Base-by-base conservation (phyloP, 1,139 yeast genomes). In the Taphrina pruni region DNA sequence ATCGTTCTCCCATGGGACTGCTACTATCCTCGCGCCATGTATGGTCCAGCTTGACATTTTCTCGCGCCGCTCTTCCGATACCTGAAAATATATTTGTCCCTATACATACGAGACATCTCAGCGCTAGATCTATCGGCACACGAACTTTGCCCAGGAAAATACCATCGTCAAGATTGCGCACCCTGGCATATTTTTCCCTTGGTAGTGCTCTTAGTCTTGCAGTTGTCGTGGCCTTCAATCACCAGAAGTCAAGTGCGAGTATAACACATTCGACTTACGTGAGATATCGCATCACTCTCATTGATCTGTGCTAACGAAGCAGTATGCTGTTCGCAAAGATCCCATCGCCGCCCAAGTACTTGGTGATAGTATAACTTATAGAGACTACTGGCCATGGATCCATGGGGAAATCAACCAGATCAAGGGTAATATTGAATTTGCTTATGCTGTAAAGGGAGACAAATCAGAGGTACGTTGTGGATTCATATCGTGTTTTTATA, bases 331-430 rank as follows among this genome's bases (percentile, higher is more conserved):
- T 74, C 85, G 98, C 76, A 84, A 97, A 76, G 88, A 95, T 1
- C 82, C 83, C n/a, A 74, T 80, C 60, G 94, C 92, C n/a, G 81
- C 85, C 60, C 85, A 84, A 21, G 77, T 81, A 2, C 80, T 94
- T 60, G 99, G 99, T 17, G 85, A 84, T 62, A 87, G 89, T 73
- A 89, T 94, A 73, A 86, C 87, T 55, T 91, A 88, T 77, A 82
- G 84, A 41, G 83, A 84, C 48, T 82, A 84, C 65, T 78, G 89
- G 60, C 98, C 99, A 3, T 94, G 97, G 97, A 88, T 94, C 70
- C 81, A 84, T 69, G 99, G 99, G 7, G 85, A 87, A 60, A 81
- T 94, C 73, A 91, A 93, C 75, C 90, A 95, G 48, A 90, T 90
- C 72, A 84, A 86, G 70, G 97, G 97, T 20, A 81, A 84, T 32